Conservation (phyloP, 352 stramenopile species). For the Phytophthora uliginosa region DNA sequence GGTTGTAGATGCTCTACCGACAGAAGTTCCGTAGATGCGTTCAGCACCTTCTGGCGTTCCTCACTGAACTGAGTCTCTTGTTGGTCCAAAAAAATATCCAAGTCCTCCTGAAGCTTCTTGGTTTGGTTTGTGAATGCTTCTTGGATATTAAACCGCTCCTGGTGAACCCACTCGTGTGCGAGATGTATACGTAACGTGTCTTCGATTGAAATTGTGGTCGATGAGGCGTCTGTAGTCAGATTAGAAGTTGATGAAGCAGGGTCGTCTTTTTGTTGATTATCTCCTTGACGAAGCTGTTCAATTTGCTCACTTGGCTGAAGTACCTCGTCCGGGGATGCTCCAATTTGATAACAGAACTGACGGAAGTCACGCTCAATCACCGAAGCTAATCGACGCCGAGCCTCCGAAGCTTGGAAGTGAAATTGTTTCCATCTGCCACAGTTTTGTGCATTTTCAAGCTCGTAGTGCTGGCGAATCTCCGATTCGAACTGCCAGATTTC, state of each 20-base stretch:
- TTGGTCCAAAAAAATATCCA: constrained; percentile 52
- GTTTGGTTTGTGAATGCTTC: constrained; percentile 75
- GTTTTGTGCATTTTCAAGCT: constrained; percentile 58
- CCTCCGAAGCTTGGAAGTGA: constrained; percentile 41
- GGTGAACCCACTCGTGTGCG: constrained; percentile 60
- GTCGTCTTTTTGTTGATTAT: constrained; percentile 22
- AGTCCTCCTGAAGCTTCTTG: constrained; percentile 61
- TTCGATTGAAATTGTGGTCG: constrained; percentile 14
- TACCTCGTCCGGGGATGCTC: not conserved
- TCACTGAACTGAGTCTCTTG: constrained; percentile 47
- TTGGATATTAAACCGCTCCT: constrained; percentile 79
- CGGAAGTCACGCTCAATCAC: constrained; percentile 44
- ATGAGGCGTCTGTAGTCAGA: not conserved
- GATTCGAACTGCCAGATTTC: constrained; percentile 52
- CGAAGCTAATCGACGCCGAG: constrained; percentile 28
- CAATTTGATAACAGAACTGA: constrained; percentile 34
- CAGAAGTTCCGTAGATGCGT: constrained; percentile 2
- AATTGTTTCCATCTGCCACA: constrained; percentile 66
- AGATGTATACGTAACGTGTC: constrained; percentile 36
- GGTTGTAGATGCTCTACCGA: not conserved
- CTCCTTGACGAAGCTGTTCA: not conserved
- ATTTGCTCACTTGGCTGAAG: not conserved
- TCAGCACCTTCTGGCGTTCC: constrained; percentile 49
- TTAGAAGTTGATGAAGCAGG: not conserved
- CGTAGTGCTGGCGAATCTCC: constrained; percentile 67